Conservation (phyloP, 352 stramenopile species). For the Pythium dissimile region DNA sequence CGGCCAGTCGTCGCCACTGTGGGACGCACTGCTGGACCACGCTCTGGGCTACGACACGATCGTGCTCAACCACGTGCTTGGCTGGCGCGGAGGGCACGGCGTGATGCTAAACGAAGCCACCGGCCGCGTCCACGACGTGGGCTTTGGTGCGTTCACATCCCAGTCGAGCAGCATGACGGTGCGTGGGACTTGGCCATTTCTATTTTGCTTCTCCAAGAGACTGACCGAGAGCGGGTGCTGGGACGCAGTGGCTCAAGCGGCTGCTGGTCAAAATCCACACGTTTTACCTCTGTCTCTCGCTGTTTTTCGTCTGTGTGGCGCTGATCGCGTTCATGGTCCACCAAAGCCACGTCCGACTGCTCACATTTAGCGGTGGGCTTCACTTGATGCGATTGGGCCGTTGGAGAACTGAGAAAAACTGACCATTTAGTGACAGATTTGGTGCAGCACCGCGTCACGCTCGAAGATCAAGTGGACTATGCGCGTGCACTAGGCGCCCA, state of each 20-base stretch:
- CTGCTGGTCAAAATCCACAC: conserved; percentile 86
- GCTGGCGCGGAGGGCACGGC: conserved; percentile 46
- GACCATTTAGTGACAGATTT: conserved; percentile 35
- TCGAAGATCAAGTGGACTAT: conserved; percentile 36
- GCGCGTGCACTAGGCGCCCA: conserved; percentile 53
- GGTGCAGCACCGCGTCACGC: conserved; percentile 77
- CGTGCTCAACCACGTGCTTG: conserved; percentile 89
- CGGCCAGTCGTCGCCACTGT: conserved; percentile 29
- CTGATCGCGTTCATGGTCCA: conserved; percentile 91
- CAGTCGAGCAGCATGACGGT: conserved; percentile 13
- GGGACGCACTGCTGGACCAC: conserved; percentile 39
- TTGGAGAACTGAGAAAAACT: background rate
- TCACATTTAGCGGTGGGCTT: conserved; percentile 82
- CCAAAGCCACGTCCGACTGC: conserved; percentile 92
- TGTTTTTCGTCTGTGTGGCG: conserved; percentile 94
- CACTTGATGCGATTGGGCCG: too few relatives aligned
- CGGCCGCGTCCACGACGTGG: conserved; percentile 64
- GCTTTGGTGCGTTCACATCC: conserved; percentile 58
- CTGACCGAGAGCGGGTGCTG: background rate
- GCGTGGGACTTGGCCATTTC: too few relatives aligned
- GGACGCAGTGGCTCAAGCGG: conserved; percentile 34
- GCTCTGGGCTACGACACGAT: conserved; percentile 90
- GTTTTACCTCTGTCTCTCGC: conserved; percentile 87
- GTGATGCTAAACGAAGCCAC: conserved; percentile 67
- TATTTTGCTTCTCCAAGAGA: too few relatives aligned